Evolutionary conservation across 1,284 basidiomycete genomes (phyloP), one percentile per base, ranked within the genome.

Genomic region (Rhodotorula sp.): DNA sequence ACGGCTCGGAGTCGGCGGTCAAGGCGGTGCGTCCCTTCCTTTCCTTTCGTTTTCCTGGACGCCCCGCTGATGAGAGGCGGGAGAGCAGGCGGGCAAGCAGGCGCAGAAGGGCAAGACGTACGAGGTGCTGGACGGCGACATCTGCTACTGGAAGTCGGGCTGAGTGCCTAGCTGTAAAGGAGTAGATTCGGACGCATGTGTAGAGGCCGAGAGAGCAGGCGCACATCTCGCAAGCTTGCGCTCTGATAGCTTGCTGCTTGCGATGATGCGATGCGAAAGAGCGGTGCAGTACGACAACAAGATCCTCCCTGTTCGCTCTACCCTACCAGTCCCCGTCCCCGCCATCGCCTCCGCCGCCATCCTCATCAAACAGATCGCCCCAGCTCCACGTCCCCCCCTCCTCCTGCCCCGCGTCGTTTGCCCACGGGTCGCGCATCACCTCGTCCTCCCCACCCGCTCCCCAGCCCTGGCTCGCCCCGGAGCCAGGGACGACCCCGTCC

Each of bases 51-150:
- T 34, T 37, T 51, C 15, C 25, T 27, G 19, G 21, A 2, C 19
- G n/a, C 37, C 4, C 7, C 32, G 22, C 8, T 56, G 21, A 29
- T 15, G 27, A 32, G 9, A 0, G 13, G 22, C 46, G n/a, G 46
- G 21, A 2, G 15, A 25, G 27, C 61, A 81, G 67, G 94, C 91
- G 32, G 97, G 97, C 56, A 98, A 97, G 84, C 87, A 96, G 71
- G 86, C 92, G 81, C 96, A 99, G 81, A 94, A 97, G 82, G 96
- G 96, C 73, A 97, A 98, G 83, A 92, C 94, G 3, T 99, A 96
- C 81, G 92, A 95, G 82, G 80, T 84, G 66, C 72, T 80, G 36
- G 84, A 85, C 75, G 84, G 84, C 44, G 83, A 84, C 58, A 76
- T 76, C 53, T 59, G 54, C 32, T 64, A 69, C 62, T 76, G 59